Percentiles rank a stretch among this genome's conserved stretches.
phyloP scores from a whole-genome alignment of 805 yeast genomes.

The Lipomyces chichibuensis region DNA sequence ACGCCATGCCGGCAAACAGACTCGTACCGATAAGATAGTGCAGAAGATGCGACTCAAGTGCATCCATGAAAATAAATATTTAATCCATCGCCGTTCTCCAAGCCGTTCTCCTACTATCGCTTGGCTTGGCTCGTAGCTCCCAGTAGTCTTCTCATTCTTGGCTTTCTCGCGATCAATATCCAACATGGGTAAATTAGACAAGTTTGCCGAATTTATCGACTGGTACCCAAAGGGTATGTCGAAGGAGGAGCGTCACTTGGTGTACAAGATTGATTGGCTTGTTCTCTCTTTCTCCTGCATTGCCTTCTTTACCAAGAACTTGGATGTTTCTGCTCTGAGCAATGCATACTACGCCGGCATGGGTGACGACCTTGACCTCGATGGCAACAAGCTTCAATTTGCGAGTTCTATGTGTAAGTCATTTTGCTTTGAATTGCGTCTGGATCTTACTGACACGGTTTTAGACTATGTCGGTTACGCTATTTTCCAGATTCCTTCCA shows the following conservation, averaged over 20 bases:
- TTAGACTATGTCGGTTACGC: slow-evolving; percentile 39
- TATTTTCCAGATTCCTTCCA: slow-evolving; percentile 48
- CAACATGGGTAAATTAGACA: background rate
- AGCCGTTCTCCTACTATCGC: background rate
- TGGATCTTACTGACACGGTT: slow-evolving; percentile 54
- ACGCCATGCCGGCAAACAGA: background rate
- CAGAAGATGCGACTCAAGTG: background rate
- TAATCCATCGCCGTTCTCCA: background rate
- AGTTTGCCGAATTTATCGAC: slow-evolving; percentile 18
- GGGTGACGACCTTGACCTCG: slow-evolving; percentile 56
- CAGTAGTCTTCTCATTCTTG: background rate
- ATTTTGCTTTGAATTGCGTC: background rate
- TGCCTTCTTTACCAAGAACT: slow-evolving; percentile 68
- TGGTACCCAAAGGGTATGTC: slow-evolving; percentile 40
- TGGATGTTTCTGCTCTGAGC: slow-evolving; percentile 62
- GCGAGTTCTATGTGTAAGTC: slow-evolving; percentile 46
- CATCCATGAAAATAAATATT: background rate
- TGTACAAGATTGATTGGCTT: slow-evolving; percentile 60
- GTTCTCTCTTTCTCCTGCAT: slow-evolving; percentile 60
- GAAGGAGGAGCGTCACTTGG: slow-evolving; percentile 51
- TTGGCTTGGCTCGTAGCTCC: background rate
- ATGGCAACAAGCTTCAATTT: slow-evolving; percentile 63
- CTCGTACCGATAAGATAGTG: background rate
- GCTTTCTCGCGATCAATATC: background rate
- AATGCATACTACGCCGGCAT: slow-evolving; percentile 73